phyloP scores from a whole-genome alignment of 306 rosid species.

The Canavalia ensiformis region DNA sequence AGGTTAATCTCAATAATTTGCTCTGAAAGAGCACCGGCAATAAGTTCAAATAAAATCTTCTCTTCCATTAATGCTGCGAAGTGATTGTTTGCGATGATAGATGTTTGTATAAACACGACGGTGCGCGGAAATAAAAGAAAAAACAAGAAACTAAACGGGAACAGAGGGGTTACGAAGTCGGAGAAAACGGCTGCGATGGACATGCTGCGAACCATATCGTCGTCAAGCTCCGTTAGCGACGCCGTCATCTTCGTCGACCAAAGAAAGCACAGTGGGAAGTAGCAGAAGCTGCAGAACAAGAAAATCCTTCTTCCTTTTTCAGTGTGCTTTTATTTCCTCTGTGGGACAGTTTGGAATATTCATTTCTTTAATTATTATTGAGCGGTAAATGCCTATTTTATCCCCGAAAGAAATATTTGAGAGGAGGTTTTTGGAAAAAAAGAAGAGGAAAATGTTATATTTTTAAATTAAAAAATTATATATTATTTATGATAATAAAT shows the following conservation, averaged over 20 bases:
- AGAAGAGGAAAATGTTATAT: no score
- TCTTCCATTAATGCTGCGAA: background rate
- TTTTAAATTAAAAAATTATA: no score
- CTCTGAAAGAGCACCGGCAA: background rate
- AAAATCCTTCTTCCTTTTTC: background rate
- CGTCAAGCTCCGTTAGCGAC: slow-evolving; percentile 78
- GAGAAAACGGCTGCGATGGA: slow-evolving; percentile 89
- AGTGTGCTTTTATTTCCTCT: background rate
- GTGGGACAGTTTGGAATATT: background rate
- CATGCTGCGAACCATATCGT: slow-evolving; percentile 78
- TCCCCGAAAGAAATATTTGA: background rate
- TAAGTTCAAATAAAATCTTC: background rate
- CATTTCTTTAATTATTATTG: background rate
- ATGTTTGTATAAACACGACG: background rate
- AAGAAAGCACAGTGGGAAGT: background rate
- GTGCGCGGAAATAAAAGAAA: background rate
- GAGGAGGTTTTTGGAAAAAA: no score
- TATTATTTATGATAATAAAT: no score
- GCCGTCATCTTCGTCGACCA: slow-evolving; percentile 51
- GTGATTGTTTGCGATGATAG: background rate
- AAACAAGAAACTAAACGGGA: background rate
- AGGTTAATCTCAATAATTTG: background rate
- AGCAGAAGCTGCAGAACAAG: background rate
- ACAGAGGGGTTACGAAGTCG: slow-evolving; percentile 69
- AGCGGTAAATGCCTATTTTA: background rate